Base-by-base conservation (phyloP, 1,139 yeast genomes). In the Suhomyces maxii region DNA sequence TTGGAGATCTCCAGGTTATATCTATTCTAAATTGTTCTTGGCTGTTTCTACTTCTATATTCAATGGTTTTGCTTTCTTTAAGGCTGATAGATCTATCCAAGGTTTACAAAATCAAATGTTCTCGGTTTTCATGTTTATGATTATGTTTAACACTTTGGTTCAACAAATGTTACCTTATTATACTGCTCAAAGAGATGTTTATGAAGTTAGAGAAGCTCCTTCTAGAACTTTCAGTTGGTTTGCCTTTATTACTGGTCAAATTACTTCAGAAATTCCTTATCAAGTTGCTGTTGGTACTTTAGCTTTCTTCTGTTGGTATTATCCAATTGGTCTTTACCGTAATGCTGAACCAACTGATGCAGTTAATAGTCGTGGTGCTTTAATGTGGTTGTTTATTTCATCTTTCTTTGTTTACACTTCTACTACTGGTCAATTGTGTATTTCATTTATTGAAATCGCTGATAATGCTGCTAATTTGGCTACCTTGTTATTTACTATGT, bases 101-200 rank as follows among this genome's bases (percentile, higher is more conserved):
- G 86, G 85, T 48, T 61, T 80, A 57, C 85, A 80, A 59, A 80
- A 80, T 62, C 84, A 81, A 67, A 79, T 56, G 64, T 73, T 80
- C 44, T 71, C 83, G 31, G 65, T 76, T 36, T 84, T 84, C 66
- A 76, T 84, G 83, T 68, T 80, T 53, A 58, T 73, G 52, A 63
- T 79, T 54, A 65, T 80, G 48, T 73, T 83, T 51, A 61, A 60
- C 38, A 65, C 88, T 26, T 67, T 82, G 65, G 76, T 81, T 39
- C 86, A 88, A 64, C 96, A 89, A 65, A 79, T 83, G 71, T 70
- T 88, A 59, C 95, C 96, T 37, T 71, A 78, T 47, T 88, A 76
- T 61, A 84, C 85, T 41, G 65, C 69, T 40, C 95, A 86, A 65
- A 82, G 97, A 68, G 83, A 83, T 56, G 71, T 90, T 40, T 90